Evolutionary conservation across 495 filamentous ascomycete genomes (phyloP).

Genomic region (Penicillium antarcticum): DNA sequence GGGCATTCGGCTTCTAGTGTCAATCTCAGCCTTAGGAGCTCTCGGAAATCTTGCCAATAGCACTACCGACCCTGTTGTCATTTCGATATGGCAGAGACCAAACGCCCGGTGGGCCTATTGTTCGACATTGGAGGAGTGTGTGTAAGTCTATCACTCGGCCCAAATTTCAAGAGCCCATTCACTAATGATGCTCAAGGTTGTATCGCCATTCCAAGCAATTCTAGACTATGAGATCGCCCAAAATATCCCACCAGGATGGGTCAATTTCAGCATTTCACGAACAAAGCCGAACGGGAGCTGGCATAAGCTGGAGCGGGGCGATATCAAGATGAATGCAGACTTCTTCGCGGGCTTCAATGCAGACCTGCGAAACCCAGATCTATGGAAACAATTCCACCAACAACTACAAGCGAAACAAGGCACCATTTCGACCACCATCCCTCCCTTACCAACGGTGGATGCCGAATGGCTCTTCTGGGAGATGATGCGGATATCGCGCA

Average conservation of each 20-base stretch:
- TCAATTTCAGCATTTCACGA: constrained; percentile 83
- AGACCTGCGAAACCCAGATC: constrained; percentile 62
- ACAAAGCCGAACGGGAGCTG: constrained; percentile 79
- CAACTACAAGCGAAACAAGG: constrained; percentile 31
- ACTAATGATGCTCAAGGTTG: constrained; percentile 53
- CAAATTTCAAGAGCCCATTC: background rate
- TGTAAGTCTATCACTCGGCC: constrained; percentile 52
- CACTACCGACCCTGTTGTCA: background rate
- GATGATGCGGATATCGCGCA: constrained; percentile 78
- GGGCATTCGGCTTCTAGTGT: background rate
- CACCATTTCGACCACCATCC: constrained; percentile 33
- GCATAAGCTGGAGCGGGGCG: constrained; percentile 77
- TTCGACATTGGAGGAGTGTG: constrained; percentile 98
- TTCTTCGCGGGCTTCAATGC: constrained; percentile 76
- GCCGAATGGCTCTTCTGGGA: constrained; percentile 80
- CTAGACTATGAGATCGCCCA: constrained; percentile 77
- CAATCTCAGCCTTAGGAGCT: background rate
- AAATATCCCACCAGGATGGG: constrained; percentile 78
- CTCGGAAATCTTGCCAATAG: background rate
- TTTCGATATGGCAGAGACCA: constrained; percentile 31
- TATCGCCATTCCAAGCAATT: constrained; percentile 90
- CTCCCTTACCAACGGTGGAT: constrained; percentile 70
- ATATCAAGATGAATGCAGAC: constrained; percentile 63
- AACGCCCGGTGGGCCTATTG: constrained; percentile 71
- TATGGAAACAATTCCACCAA: constrained; percentile 64